phyloP scores from a whole-genome alignment of 345 rosid genomes.

The Anastatica hierochuntica region DNA sequence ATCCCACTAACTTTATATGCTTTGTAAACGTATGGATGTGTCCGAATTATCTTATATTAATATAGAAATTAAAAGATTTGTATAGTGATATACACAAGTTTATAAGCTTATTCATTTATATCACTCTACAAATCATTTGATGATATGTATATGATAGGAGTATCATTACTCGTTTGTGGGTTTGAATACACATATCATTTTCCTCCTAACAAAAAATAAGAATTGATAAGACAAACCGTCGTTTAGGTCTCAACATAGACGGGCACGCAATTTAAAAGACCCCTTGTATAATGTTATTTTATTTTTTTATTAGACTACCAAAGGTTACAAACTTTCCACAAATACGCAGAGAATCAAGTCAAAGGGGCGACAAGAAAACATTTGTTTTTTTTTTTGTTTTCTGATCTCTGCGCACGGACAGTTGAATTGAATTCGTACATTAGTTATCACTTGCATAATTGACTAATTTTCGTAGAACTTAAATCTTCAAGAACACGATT shows the following conservation, averaged over 20 bases:
- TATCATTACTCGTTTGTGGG: background rate
- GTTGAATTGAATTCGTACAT: background rate
- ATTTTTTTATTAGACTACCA: slow-evolving; percentile 7
- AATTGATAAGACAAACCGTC: background rate
- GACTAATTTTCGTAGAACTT: background rate
- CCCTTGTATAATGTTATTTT: background rate
- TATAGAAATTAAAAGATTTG: no score
- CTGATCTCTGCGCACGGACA: background rate
- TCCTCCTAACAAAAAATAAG: background rate
- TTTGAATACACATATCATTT: background rate
- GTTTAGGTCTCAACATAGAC: background rate
- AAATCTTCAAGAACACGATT: background rate
- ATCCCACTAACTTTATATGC: no score
- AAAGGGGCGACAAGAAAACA: slow-evolving; percentile 18
- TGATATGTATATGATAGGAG: no score
- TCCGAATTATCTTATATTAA: no score
- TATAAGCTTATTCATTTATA: no score
- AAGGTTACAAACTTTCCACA: slow-evolving; percentile 15
- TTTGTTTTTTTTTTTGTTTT: background rate
- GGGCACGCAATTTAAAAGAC: background rate
- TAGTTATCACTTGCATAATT: background rate
- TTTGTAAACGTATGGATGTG: no score
- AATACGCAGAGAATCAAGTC: slow-evolving; percentile 15
- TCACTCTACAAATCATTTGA: no score
- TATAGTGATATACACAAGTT: no score